Evolutionary conservation across 257 asterid genomes (phyloP).

Genomic region (Oldenlandia corymbosa): DNA sequence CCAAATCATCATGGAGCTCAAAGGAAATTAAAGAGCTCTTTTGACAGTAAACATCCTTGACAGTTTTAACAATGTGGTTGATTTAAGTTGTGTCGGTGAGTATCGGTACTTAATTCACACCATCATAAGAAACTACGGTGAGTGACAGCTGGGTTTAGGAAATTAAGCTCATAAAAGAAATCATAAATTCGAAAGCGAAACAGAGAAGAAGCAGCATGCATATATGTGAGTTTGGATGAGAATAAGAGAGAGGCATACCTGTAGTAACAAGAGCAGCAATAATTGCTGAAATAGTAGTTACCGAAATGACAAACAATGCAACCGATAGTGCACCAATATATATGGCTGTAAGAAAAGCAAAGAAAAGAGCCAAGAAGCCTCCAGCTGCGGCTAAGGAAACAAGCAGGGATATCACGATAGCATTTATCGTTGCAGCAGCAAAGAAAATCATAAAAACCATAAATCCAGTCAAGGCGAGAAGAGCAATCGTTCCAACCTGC

Average conservation of each 20-base stretch:
- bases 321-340: constrained; percentile 55
- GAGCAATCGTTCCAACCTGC: constrained; percentile 69
- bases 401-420: constrained; percentile 67
- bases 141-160: background rate
- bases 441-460: constrained; percentile 63
- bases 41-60: background rate
- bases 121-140: background rate
- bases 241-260: constrained; percentile 36
- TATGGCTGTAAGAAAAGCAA: constrained; percentile 56
- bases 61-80: background rate
- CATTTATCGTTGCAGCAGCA: constrained; percentile 64
- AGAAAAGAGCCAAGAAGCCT: constrained; percentile 84
- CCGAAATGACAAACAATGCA: constrained; percentile 54
- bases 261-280: constrained; percentile 53
- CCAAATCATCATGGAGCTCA: background rate
- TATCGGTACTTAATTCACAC: background rate
- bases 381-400: constrained; percentile 81
- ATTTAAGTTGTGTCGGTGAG: background rate
- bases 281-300: constrained; percentile 46
- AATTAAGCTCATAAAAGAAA: background rate
- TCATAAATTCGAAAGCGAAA: background rate
- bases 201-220: background rate
- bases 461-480: constrained; percentile 58
- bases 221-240: background rate
- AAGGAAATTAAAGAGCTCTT: constrained; percentile 1